A percentile compares a stretch with the other conserved stretches of the same genome.
These are phyloP conservation scores for Fraxinus velutina DNA, from an alignment of 305 asterid genomes.

Conservation along the genomic window DNA sequence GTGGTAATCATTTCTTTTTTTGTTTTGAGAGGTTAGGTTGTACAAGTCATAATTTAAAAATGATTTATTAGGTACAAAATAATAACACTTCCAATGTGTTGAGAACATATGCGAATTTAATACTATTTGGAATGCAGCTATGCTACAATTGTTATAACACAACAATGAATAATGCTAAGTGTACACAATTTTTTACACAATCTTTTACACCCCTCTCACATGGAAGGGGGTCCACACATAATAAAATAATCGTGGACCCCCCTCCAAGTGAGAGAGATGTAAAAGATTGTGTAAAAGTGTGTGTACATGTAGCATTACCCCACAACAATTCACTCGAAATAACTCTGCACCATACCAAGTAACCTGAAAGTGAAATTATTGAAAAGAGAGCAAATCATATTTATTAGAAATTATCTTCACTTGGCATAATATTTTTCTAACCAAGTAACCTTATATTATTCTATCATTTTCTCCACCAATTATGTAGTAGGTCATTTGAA, in stretches of 20 bases:
- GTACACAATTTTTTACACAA: no score
- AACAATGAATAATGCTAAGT: neutral
- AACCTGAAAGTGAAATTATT: neutral
- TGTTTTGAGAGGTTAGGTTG: neutral
- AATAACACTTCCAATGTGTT: neutral
- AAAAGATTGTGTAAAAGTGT: no score
- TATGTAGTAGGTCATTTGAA: neutral
- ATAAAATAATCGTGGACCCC: no score
- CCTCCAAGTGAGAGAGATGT: no score
- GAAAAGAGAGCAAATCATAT: neutral
- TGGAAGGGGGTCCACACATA: no score
- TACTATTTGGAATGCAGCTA: neutral
- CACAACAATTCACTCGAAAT: neutral
- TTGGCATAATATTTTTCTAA: neutral
- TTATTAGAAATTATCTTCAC: neutral
- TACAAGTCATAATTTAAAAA: neutral
- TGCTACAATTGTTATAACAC: neutral
- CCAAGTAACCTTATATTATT: neutral
- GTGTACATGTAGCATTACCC: no score
- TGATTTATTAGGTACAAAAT: neutral
- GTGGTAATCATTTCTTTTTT: neutral
- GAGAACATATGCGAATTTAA: neutral
- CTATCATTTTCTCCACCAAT: neutral
- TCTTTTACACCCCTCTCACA: no score
- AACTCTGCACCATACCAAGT: neutral